phyloP scores from a whole-genome alignment of 192 early-diverging fungal genomes.

The Entomortierella parvispora region DNA sequence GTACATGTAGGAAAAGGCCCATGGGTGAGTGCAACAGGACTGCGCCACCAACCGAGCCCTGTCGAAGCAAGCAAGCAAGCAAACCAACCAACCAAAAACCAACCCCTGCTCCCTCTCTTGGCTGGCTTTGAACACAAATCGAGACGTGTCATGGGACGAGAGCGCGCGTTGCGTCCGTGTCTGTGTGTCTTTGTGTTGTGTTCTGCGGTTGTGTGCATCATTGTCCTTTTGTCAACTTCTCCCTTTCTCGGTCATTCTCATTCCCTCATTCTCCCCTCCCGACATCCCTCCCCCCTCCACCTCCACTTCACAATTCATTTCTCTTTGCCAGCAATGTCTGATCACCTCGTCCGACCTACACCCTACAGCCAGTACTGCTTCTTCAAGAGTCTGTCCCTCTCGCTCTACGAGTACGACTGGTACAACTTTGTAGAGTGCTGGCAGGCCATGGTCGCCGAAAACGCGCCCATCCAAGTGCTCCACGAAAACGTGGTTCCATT shows the following conservation, averaged over 20 bases:
- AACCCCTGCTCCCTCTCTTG: too few species aligned
- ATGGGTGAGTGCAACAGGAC: too few species aligned
- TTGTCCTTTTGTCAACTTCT: constrained; percentile 1
- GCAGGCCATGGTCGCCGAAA: constrained; percentile 44
- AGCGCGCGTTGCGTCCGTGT: neutral
- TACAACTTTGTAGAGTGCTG: constrained; percentile 53
- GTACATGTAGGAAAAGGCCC: too few species aligned
- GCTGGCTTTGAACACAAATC: too few species aligned
- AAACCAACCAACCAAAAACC: too few species aligned
- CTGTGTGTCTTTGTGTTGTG: neutral
- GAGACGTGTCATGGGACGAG: too few species aligned
- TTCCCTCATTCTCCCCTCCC: constrained; percentile 1
- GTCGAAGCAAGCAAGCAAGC: too few species aligned
- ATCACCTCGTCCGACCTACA: constrained; percentile 13
- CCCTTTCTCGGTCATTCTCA: neutral
- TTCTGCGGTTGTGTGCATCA: neutral
- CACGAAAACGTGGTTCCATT: constrained; percentile 47
- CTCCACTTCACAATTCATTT: neutral
- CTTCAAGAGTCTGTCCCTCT: constrained; percentile 45
- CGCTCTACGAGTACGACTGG: constrained; percentile 54
- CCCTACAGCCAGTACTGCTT: constrained; percentile 48
- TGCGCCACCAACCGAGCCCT: too few species aligned
- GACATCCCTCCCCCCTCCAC: neutral
- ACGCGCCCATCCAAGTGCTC: constrained; percentile 44
- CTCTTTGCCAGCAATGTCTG: constrained; percentile 24